Conservation (phyloP, 2,329 filamentous ascomycete species). For the Fusarium lateritium region DNA sequence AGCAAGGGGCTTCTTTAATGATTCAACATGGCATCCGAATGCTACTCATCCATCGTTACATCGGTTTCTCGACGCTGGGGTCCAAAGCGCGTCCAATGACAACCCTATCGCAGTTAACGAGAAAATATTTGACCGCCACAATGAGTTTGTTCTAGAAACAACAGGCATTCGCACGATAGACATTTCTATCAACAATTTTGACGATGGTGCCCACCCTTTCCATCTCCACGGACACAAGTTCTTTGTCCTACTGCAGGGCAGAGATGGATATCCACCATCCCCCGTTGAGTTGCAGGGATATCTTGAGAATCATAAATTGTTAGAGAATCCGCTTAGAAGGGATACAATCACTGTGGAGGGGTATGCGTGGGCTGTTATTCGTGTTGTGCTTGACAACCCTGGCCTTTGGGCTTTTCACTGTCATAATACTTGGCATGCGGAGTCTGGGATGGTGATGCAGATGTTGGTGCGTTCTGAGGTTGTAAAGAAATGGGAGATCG, state of each 20-base stretch:
- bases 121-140: conserved; percentile 47
- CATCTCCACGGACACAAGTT: conserved; percentile 75
- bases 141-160: conserved; percentile 64
- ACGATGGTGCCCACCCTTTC: conserved; percentile 62
- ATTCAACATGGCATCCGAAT: conserved; percentile 63
- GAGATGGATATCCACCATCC: conserved; percentile 54
- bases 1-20: conserved; percentile 69
- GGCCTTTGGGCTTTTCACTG: conserved; percentile 73
- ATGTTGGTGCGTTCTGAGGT: conserved; percentile 58
- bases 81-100: conserved; percentile 27
- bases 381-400: conserved; percentile 70
- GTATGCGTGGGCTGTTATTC: conserved; percentile 68
- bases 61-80: conserved; percentile 51
- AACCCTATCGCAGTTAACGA: conserved; percentile 50
- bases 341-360: conserved; percentile 67
- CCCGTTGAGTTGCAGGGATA: conserved; percentile 45
- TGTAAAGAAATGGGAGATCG: conserved; percentile 48
- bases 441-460: conserved; percentile 73
- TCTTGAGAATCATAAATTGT: conserved; percentile 42
- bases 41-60: conserved; percentile 55
- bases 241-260: conserved; percentile 59
- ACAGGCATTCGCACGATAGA: conserved; percentile 68
- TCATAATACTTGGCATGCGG: conserved; percentile 71
- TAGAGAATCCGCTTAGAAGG: conserved; percentile 54
- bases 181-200: conserved; percentile 72